These are phyloP conservation scores for Fraxinus albicans DNA, from an alignment of 305 asterid species.

Conservation along the genomic window DNA sequence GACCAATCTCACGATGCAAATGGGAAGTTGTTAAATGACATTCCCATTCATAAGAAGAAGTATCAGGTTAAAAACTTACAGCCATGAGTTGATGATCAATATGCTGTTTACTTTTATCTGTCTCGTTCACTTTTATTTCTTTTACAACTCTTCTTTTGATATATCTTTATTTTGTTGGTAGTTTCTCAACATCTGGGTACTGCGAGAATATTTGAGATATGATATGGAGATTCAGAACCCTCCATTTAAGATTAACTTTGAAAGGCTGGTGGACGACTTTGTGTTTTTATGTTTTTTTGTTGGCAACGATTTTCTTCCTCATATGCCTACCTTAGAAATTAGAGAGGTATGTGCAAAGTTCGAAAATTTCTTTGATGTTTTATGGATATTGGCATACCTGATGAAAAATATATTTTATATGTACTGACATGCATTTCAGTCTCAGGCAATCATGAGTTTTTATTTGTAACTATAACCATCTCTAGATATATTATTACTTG, in stretches of 20 bases:
- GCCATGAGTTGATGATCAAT: constrained; percentile 21
- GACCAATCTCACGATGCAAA: constrained; percentile 42
- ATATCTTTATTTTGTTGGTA: constrained; percentile 36
- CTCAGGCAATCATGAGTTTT: constrained; percentile 6
- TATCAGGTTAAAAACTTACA: constrained; percentile 67
- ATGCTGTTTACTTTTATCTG: constrained; percentile 20
- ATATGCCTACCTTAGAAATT: constrained; percentile 96
- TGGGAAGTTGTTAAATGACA: constrained; percentile 50
- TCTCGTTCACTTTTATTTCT: constrained; percentile 12
- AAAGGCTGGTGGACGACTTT: constrained; percentile 96
- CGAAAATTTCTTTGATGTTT: constrained; percentile 12
- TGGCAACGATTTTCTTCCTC: constrained; percentile 99
- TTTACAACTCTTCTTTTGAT: constrained; percentile 29
- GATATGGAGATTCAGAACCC: constrained; percentile 76
- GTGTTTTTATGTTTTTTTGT: constrained; percentile 94
- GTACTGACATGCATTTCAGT: constrained; percentile 13
- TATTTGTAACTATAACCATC: constrained; percentile 17
- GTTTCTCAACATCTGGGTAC: constrained; percentile 89
- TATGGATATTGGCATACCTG: constrained; percentile 15
- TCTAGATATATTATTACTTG: constrained; percentile 3
- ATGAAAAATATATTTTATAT: constrained; percentile 17
- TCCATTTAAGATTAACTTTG: constrained; percentile 77
- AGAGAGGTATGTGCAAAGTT: constrained; percentile 72
- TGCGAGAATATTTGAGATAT: constrained; percentile 90
- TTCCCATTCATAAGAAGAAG: constrained; percentile 79